Evolutionary conservation across 768 basidiomycete genomes (phyloP), one percentile per base, ranked within the genome.

Genomic region (Leccinum barrowsii): DNA sequence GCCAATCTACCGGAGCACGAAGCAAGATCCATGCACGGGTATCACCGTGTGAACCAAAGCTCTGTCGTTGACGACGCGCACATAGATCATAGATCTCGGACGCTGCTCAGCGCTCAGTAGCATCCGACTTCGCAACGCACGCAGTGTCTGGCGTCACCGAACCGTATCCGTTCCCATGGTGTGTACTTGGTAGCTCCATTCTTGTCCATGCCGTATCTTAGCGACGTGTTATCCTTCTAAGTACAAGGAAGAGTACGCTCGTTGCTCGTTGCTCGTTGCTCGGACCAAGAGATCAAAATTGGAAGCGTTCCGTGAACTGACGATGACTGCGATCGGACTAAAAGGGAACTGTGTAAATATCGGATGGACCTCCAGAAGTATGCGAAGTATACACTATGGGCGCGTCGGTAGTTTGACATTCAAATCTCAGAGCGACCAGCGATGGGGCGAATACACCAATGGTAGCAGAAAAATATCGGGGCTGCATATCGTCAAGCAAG

Each of bases 221-320:
- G 77, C 56, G 77, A 79, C 35, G 62, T 78, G 28, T 60, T 77
- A 2, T 78, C 73, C 0, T 78, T 78, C 55, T 75, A 26, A 26
- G 26, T 26, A 78, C 57, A 72, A 79, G 57, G 78, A 79, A 67
- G 77, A 78, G 52, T 32, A 32, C 10, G 30, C 30, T 32, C 30
- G 30, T 32, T 67, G 15, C 55, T 72, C 0, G 76, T 77, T 0
- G 15, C 55, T 72, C 0, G 76, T 77, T 0, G 58, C 60, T 11
- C 65, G 59, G 26, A 56, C 61, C 3, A 57, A 62, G 3, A 50
- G 55, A 7, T 60, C 70, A 4, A 77, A 76, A 55, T 48, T 69
- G 50, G 70, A 72, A 7, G 63, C 61, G 5, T 65, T 73, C 2
- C n/a, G 40, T 1, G 58, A 57, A 3, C 32, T 77, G 5, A 66